These are phyloP conservation scores for Phytophthora boehmeriae DNA, from an alignment of 352 stramenopile species.

Conservation along the genomic window DNA sequence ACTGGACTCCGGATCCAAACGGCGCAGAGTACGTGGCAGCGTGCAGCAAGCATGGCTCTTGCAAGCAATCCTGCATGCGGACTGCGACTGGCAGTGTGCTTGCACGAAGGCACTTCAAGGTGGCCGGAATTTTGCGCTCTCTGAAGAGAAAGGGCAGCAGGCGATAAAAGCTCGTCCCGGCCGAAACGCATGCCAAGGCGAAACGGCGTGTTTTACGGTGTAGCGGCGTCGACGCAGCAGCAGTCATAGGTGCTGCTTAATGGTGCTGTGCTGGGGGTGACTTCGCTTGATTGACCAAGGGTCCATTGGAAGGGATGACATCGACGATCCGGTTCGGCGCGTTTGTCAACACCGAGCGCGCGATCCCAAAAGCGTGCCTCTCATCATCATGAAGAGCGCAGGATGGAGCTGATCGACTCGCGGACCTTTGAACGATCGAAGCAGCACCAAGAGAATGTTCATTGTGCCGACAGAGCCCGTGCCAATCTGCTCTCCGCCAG, in stretches of 20 bases:
- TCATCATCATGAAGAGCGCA: background rate
- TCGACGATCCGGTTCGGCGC: conserved; percentile 11
- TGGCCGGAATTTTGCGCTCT: background rate
- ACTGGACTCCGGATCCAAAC: background rate
- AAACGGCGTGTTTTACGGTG: background rate
- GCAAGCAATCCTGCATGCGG: no score
- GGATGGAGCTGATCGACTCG: background rate
- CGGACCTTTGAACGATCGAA: conserved; percentile 5
- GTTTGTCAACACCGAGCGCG: conserved; percentile 2
- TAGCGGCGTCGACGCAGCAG: background rate
- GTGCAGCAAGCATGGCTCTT: background rate
- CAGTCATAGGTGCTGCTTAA: no score
- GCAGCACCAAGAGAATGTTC: conserved; percentile 39
- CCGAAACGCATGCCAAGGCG: background rate
- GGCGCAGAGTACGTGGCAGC: background rate
- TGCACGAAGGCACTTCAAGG: background rate
- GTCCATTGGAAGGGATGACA: background rate
- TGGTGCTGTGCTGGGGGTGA: no score
- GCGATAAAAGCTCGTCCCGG: background rate
- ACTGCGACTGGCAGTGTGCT: background rate
- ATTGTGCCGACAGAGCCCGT: conserved; percentile 14
- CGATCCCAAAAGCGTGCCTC: background rate
- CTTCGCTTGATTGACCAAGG: no score
- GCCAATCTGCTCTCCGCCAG: conserved; percentile 10
- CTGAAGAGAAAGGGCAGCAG: background rate